These are phyloP conservation scores for Wilcoxina mikolae DNA, from an alignment of 495 filamentous ascomycete species.

Conservation along the genomic window DNA sequence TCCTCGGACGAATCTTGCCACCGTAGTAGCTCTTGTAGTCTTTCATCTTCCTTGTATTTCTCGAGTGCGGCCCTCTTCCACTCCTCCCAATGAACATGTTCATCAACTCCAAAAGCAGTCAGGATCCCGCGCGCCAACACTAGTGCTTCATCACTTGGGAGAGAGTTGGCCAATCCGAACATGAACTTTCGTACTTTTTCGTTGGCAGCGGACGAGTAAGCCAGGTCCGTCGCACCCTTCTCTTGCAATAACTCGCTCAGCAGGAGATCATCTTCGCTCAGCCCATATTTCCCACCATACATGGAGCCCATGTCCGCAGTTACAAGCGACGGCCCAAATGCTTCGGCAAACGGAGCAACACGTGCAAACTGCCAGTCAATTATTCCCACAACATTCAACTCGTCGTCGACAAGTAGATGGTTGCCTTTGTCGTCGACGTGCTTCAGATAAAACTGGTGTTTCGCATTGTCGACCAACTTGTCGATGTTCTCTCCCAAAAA, in stretches of 20 bases:
- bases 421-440: conserved; percentile 36
- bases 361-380: conserved; percentile 36
- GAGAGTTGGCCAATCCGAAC: background rate
- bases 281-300: conserved; percentile 14
- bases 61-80: too few species aligned
- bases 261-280: background rate
- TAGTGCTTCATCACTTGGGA: background rate
- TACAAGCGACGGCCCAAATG: conserved; percentile 25
- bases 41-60: too few species aligned
- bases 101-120: background rate
- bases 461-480: too few species aligned
- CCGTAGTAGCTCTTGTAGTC: too few species aligned
- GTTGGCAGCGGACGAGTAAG: background rate
- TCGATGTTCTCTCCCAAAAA: too few species aligned
- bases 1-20: too few species aligned
- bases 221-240: background rate
- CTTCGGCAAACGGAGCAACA: conserved; percentile 8
- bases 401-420: conserved; percentile 34
- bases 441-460: conserved; percentile 34
- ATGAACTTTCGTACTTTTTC: background rate
- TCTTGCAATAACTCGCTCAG: background rate
- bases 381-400: conserved; percentile 35
- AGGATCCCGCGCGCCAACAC: background rate
- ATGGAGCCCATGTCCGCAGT: conserved; percentile 29
- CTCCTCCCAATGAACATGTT: too few species aligned